Conservation (phyloP, 352 stramenopile species). For the Thraustochytrium striatum region DNA sequence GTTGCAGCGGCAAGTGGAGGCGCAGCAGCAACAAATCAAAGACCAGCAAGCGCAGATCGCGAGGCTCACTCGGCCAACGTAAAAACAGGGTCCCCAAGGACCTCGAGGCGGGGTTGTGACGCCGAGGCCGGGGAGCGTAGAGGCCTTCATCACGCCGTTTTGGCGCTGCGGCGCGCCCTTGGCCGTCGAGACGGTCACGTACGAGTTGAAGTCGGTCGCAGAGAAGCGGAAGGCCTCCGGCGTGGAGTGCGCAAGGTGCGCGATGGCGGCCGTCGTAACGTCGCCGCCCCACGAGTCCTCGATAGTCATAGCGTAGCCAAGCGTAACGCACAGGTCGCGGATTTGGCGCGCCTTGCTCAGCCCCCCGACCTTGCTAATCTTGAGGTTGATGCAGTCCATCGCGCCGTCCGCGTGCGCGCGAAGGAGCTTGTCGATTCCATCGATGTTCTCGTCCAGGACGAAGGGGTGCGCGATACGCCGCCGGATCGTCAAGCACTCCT, state of each 20-base stretch:
- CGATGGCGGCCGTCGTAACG: constrained; percentile 43
- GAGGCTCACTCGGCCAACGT: background rate
- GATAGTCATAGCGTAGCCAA: constrained; percentile 45
- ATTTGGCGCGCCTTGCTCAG: constrained; percentile 45
- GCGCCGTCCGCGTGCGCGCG: constrained; percentile 32
- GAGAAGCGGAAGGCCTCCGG: constrained; percentile 9
- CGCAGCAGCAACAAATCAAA: background rate
- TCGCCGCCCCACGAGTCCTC: constrained; percentile 48
- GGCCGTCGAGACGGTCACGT: constrained; percentile 37
- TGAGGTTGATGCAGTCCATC: constrained; percentile 46
- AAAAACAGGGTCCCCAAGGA: constrained; percentile 20
- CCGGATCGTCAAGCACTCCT: constrained; percentile 20
- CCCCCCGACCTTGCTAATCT: constrained; percentile 46
- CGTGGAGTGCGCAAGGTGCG: constrained; percentile 46
- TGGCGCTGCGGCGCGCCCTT: background rate
- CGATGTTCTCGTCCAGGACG: constrained; percentile 49
- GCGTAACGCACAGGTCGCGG: constrained; percentile 37
- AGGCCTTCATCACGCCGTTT: constrained; percentile 17
- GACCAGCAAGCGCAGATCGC: background rate
- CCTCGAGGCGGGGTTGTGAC: background rate
- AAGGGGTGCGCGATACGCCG: constrained; percentile 19
- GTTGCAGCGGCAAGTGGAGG: background rate
- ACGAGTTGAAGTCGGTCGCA: constrained; percentile 47
- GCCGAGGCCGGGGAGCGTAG: background rate
- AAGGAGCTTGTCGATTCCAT: constrained; percentile 4